Percentiles rank a stretch among this genome's conserved stretches.
These are phyloP conservation scores for Sporothrix brasiliensis DNA, from an alignment of 2,329 filamentous ascomycete species.

Conservation along the genomic window DNA sequence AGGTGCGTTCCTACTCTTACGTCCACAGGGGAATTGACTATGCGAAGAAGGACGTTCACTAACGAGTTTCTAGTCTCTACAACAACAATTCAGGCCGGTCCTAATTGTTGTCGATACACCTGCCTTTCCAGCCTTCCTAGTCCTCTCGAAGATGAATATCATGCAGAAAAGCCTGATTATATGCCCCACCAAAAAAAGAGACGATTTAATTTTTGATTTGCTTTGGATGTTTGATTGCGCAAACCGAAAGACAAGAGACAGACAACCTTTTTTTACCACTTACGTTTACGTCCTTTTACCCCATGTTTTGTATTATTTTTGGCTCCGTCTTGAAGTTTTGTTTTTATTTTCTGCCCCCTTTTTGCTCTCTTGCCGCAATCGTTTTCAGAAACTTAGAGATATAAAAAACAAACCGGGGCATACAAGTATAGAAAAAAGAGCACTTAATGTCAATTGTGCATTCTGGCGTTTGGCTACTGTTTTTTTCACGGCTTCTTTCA, in stretches of 20 bases:
- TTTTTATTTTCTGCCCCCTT: neutral
- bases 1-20: conserved; percentile 25
- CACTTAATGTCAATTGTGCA: neutral
- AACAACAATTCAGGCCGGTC: conserved; percentile 25
- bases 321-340: neutral
- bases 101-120: conserved; percentile 16
- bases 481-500: neutral
- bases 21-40: neutral
- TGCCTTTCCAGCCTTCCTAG: neutral
- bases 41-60: neutral
- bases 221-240: conserved; percentile 20
- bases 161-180: neutral
- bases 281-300: neutral
- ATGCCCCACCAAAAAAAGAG: conserved; percentile 2
- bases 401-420: neutral
- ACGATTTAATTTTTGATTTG: conserved; percentile 16
- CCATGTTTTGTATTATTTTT: neutral
- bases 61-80: conserved; percentile 12
- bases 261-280: neutral
- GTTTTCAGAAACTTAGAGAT: conserved; percentile 6
- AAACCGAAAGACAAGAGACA: conserved; percentile 12
- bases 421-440: neutral
- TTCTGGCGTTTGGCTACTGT: conserved; percentile 4
- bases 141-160: neutral
- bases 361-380: neutral